phyloP scores from a whole-genome alignment of 139 green algal species.

The Micractinium sp. region DNA sequence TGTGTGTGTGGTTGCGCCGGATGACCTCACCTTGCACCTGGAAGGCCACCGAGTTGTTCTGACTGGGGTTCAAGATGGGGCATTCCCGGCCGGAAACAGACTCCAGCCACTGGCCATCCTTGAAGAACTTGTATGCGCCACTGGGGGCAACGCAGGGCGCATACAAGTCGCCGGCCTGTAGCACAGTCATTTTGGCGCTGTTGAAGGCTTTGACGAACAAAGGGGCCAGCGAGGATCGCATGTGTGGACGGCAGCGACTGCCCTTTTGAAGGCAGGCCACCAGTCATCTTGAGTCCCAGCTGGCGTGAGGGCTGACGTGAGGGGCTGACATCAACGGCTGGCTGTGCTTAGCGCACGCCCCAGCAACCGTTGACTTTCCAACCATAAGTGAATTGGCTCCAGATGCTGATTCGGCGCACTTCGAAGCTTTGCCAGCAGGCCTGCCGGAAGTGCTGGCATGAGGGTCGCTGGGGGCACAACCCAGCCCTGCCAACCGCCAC shows the following conservation, averaged over 20 bases:
- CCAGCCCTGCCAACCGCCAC: no score
- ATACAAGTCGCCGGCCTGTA: neutral
- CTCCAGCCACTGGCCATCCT: slow-evolving; percentile 84
- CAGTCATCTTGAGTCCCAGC: neutral
- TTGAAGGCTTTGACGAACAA: neutral
- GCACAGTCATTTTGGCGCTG: slow-evolving; percentile 2
- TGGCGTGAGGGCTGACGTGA: neutral
- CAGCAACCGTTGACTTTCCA: neutral
- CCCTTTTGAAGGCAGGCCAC: neutral
- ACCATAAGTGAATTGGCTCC: no score
- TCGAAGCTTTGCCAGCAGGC: no score
- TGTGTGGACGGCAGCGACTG: neutral
- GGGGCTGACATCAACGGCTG: no score
- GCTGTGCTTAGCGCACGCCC: neutral
- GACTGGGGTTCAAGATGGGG: slow-evolving; percentile 76
- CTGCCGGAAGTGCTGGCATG: no score
- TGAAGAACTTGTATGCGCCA: slow-evolving; percentile 82
- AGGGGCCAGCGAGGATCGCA: neutral
- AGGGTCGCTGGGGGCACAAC: no score
- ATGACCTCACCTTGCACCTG: slow-evolving; percentile 75
- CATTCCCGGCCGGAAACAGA: slow-evolving; percentile 72
- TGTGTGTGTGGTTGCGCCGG: neutral
- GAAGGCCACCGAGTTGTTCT: slow-evolving; percentile 65
- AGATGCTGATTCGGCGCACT: no score
- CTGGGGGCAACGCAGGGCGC: neutral